Evolutionary conservation across 2,329 filamentous ascomycete species (phyloP).

Genomic region (Hypoxylon sp.): DNA sequence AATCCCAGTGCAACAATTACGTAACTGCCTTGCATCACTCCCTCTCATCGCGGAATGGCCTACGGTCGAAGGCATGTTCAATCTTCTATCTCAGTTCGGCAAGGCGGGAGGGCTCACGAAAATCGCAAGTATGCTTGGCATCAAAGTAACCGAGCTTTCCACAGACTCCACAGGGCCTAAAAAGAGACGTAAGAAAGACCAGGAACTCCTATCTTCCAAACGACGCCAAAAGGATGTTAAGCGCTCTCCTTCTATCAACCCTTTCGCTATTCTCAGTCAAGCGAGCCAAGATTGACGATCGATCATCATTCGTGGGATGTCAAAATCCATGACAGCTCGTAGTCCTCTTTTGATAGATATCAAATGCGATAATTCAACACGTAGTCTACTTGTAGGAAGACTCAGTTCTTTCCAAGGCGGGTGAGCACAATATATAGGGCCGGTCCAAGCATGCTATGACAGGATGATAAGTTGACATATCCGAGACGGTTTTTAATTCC

Average conservation of each 20-base stretch:
- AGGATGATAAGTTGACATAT: background rate
- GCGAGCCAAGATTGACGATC: conserved; percentile 26
- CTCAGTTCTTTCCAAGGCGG: background rate
- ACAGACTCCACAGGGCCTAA: conserved; percentile 3
- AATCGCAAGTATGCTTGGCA: conserved; percentile 42
- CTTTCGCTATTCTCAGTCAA: conserved; percentile 46
- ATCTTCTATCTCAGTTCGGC: conserved; percentile 32
- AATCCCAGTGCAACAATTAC: conserved; percentile 38
- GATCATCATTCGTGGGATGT: background rate
- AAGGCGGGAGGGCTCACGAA: conserved; percentile 30
- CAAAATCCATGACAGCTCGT: background rate
- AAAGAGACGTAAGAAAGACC: conserved; percentile 35
- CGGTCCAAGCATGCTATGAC: background rate
- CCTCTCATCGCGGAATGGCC: conserved; percentile 51
- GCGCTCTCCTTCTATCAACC: conserved; percentile 45
- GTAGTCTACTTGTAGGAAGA: background rate
- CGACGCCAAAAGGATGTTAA: conserved; percentile 26
- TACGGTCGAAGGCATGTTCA: conserved; percentile 44
- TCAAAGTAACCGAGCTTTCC: conserved; percentile 7
- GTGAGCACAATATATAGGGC: background rate
- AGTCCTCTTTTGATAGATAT: background rate
- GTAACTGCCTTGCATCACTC: conserved; percentile 39
- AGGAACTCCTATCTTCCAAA: conserved; percentile 10
- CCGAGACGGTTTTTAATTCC: background rate
- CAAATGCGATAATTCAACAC: background rate